Evolutionary conservation across 1,284 basidiomycete species (phyloP).

Genomic region (Cryptococcus amylolentus): DNA sequence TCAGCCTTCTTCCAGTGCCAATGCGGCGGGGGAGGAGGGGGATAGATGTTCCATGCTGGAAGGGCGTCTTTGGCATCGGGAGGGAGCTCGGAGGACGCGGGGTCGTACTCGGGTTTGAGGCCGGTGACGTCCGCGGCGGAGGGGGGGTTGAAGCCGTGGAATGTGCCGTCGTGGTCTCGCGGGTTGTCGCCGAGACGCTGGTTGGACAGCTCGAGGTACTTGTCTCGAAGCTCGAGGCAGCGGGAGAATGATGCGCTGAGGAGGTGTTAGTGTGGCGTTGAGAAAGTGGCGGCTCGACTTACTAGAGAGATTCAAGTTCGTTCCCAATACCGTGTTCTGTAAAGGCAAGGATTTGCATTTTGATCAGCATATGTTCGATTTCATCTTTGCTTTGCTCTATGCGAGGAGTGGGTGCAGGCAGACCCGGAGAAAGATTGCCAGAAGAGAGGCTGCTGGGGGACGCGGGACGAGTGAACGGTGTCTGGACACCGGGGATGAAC

Average conservation of each 20-base stretch:
- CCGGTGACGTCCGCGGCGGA: conserved; percentile 62
- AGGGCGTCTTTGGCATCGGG: conserved; percentile 17
- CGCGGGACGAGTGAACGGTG: conserved; percentile 13
- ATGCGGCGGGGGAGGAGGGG: conserved; percentile 82
- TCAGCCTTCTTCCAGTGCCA: conserved; percentile 74
- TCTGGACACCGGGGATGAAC: conserved; percentile 13
- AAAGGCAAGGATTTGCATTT: conserved; percentile 41
- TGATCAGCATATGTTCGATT: conserved; percentile 35
- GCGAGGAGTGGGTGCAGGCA: not conserved
- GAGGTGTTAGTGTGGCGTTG: conserved; percentile 9
- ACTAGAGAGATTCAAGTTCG: conserved; percentile 51
- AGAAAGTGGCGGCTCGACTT: conserved; percentile 17
- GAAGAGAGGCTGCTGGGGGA: conserved; percentile 9
- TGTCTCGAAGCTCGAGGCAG: conserved; percentile 84
- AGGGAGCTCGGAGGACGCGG: conserved; percentile 9
- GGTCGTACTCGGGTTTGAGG: conserved; percentile 60
- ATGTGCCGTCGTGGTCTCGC: conserved; percentile 74
- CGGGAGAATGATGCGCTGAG: conserved; percentile 59
- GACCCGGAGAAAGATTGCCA: not conserved
- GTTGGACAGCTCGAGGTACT: conserved; percentile 78
- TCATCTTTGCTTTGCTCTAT: not conserved
- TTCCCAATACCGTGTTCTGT: conserved; percentile 49
- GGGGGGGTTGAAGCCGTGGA: conserved; percentile 60
- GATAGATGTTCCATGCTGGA: conserved; percentile 79
- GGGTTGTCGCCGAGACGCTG: conserved; percentile 91